These are phyloP conservation scores for Amanita rubescens DNA, from an alignment of 768 basidiomycete species.

Conservation along the genomic window DNA sequence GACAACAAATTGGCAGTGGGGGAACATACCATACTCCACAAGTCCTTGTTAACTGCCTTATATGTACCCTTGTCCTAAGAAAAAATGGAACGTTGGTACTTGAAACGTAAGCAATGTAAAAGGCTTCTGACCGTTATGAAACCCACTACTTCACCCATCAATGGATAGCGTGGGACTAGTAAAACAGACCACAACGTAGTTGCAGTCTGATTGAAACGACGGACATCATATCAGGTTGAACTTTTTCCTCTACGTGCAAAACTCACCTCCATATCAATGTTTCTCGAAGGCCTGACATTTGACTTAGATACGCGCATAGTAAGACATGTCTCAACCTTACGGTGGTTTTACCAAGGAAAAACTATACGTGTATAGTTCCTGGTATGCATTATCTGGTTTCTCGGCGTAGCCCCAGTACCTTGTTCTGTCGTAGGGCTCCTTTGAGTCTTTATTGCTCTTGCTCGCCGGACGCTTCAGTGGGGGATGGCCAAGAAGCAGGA, in stretches of 20 bases:
- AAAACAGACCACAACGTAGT: constrained; percentile 72
- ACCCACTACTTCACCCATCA: constrained; percentile 55
- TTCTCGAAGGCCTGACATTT: constrained; percentile 50
- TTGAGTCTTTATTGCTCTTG: constrained; percentile 27
- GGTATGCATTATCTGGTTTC: constrained; percentile 46
- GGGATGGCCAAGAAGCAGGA: constrained; percentile 49
- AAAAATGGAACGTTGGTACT: constrained; percentile 15
- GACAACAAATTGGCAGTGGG: neutral
- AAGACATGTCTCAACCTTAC: constrained; percentile 33
- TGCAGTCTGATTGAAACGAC: constrained; percentile 45
- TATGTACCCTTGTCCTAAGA: constrained; percentile 50
- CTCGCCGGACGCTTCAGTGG: constrained; percentile 25
- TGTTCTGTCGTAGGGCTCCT: constrained; percentile 49
- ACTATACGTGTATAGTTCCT: constrained; percentile 61
- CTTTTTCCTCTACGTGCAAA: neutral
- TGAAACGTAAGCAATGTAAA: neutral
- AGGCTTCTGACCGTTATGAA: constrained; percentile 51
- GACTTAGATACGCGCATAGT: neutral
- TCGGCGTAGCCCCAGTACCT: constrained; percentile 42
- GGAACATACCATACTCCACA: constrained; percentile 72
- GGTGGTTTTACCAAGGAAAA: constrained; percentile 65
- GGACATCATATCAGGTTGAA: neutral
- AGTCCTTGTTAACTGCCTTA: constrained; percentile 76
- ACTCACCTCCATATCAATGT: constrained; percentile 75
- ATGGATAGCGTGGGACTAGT: constrained; percentile 56